Evolutionary conservation across 2,329 filamentous ascomycete species (phyloP), one percentile per base, ranked within the genome.

Genomic region (Thielaviopsis populi): DNA sequence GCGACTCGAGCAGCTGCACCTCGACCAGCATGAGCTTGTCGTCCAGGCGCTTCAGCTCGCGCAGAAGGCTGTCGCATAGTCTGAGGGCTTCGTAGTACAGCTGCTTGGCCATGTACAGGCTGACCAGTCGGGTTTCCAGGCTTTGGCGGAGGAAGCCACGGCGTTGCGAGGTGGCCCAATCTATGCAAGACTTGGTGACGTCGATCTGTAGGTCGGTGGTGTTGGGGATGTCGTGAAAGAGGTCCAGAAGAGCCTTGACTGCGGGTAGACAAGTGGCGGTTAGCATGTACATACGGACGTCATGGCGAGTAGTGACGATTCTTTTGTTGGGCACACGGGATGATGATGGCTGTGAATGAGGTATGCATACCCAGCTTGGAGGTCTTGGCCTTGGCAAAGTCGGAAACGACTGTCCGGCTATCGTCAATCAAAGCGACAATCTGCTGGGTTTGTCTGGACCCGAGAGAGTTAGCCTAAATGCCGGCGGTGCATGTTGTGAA

Each of bases 131-230:
- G 65, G 92, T 95, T 80, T 99, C 91, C 72, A 99, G 89, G 75
- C 95, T 96, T 79, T 99, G 94, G 69, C 94, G 91, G 70, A 99
- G 84, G 81, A 99, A 99, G 66, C 90, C 89, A 72, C 94, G 88
- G 70, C 91, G 88, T 79, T 97, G 91, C 62, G 89, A 88, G 63
- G 92, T 89, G 59, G 94, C 94, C 94, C 94, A 99, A 78, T 97
- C 92, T 84, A 99, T 99, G 79, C 91, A 97, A 77, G 94, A 96
- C 77, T 96, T 96, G 72, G 94, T 99, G 71, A 96, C 90, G 74
- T 86, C 79, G 74, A 96, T 91, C 78, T 99, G 94, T 73, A 87
- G 89, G 74, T 99, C 94, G 79, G 88, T 88, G 70, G 90, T 94
- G 77, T 96, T 88, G 71, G 95, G 94, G 70, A 97, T 96, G 71